Conservation (phyloP, 1,284 basidiomycete genomes). For the Leccinum griseonigrum region DNA sequence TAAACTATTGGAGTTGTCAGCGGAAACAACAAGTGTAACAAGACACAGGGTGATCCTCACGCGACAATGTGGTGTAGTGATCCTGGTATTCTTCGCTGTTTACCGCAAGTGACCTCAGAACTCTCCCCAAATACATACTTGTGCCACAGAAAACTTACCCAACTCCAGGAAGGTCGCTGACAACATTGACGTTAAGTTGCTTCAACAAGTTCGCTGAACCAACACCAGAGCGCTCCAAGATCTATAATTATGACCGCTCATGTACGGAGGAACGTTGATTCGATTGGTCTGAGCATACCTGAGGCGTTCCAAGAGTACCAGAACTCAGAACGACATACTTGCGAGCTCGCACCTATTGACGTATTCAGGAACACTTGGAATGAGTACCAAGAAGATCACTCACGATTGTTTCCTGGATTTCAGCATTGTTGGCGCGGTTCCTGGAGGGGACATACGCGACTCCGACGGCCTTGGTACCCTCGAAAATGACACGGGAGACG, state of each 20-base stretch:
- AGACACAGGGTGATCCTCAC: slow-evolving; percentile 35
- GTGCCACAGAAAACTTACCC: slow-evolving; percentile 41
- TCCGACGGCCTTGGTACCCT: slow-evolving; percentile 68
- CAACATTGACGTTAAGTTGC: slow-evolving; percentile 56
- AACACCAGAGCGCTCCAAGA: slow-evolving; percentile 70
- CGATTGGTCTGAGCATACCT: slow-evolving; percentile 19
- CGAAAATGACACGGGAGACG: slow-evolving; percentile 69
- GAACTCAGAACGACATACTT: slow-evolving; percentile 64
- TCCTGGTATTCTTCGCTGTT: slow-evolving; percentile 68
- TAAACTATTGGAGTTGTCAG: slow-evolving; percentile 45
- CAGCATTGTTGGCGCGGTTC: slow-evolving; percentile 53
- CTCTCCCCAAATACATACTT: neutral
- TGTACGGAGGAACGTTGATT: neutral
- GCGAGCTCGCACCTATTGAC: slow-evolving; percentile 45
- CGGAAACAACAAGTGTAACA: neutral
- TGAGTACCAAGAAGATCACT: slow-evolving; percentile 4
- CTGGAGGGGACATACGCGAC: slow-evolving; percentile 66
- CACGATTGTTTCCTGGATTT: slow-evolving; percentile 59
- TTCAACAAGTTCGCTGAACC: slow-evolving; percentile 54
- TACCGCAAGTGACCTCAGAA: slow-evolving; percentile 3
- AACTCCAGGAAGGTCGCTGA: slow-evolving; percentile 69
- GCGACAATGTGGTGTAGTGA: slow-evolving; percentile 66
- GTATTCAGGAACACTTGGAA: neutral
- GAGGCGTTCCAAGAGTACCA: slow-evolving; percentile 67
- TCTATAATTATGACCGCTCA: slow-evolving; percentile 33